These are phyloP conservation scores for Isabelozyma gotoi DNA, from an alignment of 805 yeast genomes.

Conservation along the genomic window DNA sequence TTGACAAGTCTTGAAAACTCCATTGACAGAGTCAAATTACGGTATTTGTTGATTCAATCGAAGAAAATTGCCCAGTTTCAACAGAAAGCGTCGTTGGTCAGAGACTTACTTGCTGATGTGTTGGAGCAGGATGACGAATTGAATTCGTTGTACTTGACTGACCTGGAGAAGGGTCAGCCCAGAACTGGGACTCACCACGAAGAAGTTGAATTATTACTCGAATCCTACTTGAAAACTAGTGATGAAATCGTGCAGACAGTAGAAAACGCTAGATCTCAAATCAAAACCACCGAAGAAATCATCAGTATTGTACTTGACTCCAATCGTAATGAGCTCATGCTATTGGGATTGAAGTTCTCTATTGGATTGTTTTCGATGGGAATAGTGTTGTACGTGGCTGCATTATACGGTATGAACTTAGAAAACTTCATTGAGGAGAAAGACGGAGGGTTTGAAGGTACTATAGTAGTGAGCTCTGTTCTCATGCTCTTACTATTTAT, in stretches of 20 bases:
- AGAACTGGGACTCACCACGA: constrained; percentile 66
- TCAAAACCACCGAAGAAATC: constrained; percentile 91
- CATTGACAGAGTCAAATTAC: constrained; percentile 74
- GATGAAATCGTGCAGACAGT: constrained; percentile 94
- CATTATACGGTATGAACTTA: constrained; percentile 94
- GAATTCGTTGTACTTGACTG: constrained; percentile 77
- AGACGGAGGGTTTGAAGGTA: constrained; percentile 60
- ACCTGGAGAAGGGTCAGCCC: constrained; percentile 43
- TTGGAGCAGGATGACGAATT: constrained; percentile 76
- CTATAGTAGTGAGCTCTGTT: constrained; percentile 45
- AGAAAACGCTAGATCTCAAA: constrained; percentile 75
- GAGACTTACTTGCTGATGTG: constrained; percentile 82
- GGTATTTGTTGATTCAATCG: constrained; percentile 78
- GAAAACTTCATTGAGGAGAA: constrained; percentile 88
- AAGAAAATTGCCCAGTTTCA: constrained; percentile 81
- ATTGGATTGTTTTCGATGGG: constrained; percentile 83
- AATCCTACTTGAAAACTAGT: constrained; percentile 84
- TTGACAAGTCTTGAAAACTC: constrained; percentile 76
- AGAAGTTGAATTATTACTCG: constrained; percentile 87
- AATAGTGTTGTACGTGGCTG: constrained; percentile 74
- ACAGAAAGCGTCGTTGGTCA: constrained; percentile 77
- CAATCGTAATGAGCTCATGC: constrained; percentile 89
- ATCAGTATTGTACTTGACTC: constrained; percentile 91
- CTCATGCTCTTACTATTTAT: constrained; percentile 46
- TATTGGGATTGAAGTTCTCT: constrained; percentile 79